Evolutionary conservation across 306 rosid species (phyloP).

Genomic region (Clitoria ternatea): DNA sequence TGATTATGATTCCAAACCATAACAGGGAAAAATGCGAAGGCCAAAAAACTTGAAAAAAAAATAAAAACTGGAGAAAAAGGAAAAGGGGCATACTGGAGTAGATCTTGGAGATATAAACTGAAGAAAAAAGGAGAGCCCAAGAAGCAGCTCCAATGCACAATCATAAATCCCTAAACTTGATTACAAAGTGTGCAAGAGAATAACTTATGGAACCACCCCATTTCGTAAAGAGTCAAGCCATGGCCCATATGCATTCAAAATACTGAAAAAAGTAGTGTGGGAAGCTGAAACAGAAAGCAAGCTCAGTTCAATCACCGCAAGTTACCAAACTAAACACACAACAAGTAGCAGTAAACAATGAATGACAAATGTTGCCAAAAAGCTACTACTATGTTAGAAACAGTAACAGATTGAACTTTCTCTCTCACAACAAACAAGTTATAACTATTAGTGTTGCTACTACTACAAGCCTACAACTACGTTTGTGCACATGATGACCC

Average conservation of each 20-base stretch:
- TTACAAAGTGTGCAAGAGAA: slow-evolving; percentile 36
- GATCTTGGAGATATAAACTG: slow-evolving; percentile 69
- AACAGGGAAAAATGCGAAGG: slow-evolving; percentile 21
- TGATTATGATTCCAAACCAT: slow-evolving; percentile 47
- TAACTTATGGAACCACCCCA: slow-evolving; percentile 31
- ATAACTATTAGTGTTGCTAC: too few species aligned
- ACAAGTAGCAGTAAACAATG: slow-evolving; percentile 11
- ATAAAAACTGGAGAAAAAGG: neutral
- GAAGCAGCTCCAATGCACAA: slow-evolving; percentile 40
- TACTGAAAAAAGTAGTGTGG: slow-evolving; percentile 19
- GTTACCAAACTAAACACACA: neutral
- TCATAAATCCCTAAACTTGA: slow-evolving; percentile 54
- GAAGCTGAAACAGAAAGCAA: slow-evolving; percentile 3
- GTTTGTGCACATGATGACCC: slow-evolving; percentile 34
- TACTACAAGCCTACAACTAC: slow-evolving; percentile 21
- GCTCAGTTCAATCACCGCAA: slow-evolving; percentile 14
- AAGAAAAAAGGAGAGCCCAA: slow-evolving; percentile 43
- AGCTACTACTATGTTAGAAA: slow-evolving; percentile 23
- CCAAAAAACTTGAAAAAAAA: neutral
- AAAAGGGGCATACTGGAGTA: slow-evolving; percentile 72
- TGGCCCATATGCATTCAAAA: slow-evolving; percentile 25
- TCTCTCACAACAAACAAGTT: slow-evolving; percentile 10
- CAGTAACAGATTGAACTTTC: slow-evolving; percentile 20
- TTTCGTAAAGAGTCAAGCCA: slow-evolving; percentile 30
- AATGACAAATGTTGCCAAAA: slow-evolving; percentile 26